Evolutionary conservation across 768 basidiomycete genomes (phyloP).

Genomic region (Pleurotus ostreatus): DNA sequence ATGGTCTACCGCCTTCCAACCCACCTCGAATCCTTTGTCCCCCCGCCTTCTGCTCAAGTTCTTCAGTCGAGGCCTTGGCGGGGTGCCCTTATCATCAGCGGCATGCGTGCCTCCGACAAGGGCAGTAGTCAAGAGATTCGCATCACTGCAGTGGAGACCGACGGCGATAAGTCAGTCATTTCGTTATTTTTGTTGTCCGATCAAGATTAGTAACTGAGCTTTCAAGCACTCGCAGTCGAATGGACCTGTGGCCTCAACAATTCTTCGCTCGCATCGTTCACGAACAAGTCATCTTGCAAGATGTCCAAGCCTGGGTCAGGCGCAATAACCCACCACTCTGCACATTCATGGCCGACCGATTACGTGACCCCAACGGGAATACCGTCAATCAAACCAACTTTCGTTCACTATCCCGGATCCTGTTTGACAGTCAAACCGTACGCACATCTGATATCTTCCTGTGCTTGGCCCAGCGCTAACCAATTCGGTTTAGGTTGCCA

Average conservation of each 20-base stretch:
- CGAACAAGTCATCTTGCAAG: constrained; percentile 36
- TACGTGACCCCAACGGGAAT: constrained; percentile 43
- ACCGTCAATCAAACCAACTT: constrained; percentile 51
- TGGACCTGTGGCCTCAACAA: constrained; percentile 52
- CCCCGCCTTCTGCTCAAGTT: constrained; percentile 46
- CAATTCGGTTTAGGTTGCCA: constrained; percentile 34
- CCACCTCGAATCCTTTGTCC: constrained; percentile 54
- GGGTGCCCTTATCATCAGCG: constrained; percentile 48
- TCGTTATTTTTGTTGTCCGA: constrained; percentile 28
- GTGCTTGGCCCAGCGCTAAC: background rate
- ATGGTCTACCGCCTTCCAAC: constrained; percentile 66
- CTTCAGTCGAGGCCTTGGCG: constrained; percentile 50
- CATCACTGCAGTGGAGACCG: constrained; percentile 65
- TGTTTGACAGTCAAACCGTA: constrained; percentile 52
- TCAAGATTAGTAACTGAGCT: constrained; percentile 18
- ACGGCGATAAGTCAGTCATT: constrained; percentile 60
- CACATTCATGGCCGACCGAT: constrained; percentile 61
- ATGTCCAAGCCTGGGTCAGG: constrained; percentile 50
- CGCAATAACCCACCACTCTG: constrained; percentile 45
- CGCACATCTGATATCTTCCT: constrained; percentile 19
- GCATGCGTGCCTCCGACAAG: constrained; percentile 43
- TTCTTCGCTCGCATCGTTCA: constrained; percentile 41
- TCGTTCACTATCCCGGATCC: constrained; percentile 46
- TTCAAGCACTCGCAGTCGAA: constrained; percentile 29
- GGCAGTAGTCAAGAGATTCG: constrained; percentile 47